Conservation (phyloP, 495 filamentous ascomycete species). For the Xylona heveae region DNA sequence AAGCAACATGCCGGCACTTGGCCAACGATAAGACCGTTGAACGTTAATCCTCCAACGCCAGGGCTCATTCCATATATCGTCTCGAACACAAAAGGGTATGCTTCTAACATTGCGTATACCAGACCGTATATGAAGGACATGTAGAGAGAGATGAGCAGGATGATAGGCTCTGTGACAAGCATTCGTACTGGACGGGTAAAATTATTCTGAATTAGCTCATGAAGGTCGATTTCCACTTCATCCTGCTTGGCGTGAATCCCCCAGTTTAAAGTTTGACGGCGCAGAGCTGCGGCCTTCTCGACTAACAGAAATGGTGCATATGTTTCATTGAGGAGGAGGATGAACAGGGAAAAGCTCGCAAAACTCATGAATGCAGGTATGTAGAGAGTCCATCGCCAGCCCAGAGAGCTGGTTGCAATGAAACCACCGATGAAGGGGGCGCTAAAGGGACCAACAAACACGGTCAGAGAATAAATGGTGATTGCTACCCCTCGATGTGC, state of each 20-base stretch:
- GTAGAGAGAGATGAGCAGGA: slow-evolving; percentile 24
- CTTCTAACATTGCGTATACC: slow-evolving; percentile 21
- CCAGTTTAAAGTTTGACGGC: slow-evolving; percentile 22
- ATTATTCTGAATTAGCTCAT: slow-evolving; percentile 19
- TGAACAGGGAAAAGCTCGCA: slow-evolving; percentile 4
- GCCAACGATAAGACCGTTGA: slow-evolving; percentile 19
- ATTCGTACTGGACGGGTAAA: slow-evolving; percentile 22
- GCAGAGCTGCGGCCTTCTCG: slow-evolving; percentile 18
- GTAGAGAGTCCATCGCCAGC: slow-evolving; percentile 9
- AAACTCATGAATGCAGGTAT: slow-evolving; percentile 8
- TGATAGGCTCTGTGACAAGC: slow-evolving; percentile 23
- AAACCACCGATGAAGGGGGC: background rate
- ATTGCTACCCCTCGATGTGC: background rate
- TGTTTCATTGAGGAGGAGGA: slow-evolving; percentile 9
- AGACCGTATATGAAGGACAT: slow-evolving; percentile 25
- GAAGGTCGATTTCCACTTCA: slow-evolving; percentile 20
- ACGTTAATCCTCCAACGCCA: slow-evolving; percentile 18
- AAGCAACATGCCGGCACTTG: slow-evolving; percentile 10
- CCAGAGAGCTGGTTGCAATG: background rate
- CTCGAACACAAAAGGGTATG: slow-evolving; percentile 23
- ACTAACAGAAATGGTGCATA: slow-evolving; percentile 9
- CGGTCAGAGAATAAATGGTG: background rate
- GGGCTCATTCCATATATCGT: slow-evolving; percentile 17
- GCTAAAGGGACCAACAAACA: background rate
- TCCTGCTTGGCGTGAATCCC: slow-evolving; percentile 27